Evolutionary conservation across 2,329 filamentous ascomycete species (phyloP), one percentile per base, ranked within the genome.

Genomic region (Macrophomina tecta): DNA sequence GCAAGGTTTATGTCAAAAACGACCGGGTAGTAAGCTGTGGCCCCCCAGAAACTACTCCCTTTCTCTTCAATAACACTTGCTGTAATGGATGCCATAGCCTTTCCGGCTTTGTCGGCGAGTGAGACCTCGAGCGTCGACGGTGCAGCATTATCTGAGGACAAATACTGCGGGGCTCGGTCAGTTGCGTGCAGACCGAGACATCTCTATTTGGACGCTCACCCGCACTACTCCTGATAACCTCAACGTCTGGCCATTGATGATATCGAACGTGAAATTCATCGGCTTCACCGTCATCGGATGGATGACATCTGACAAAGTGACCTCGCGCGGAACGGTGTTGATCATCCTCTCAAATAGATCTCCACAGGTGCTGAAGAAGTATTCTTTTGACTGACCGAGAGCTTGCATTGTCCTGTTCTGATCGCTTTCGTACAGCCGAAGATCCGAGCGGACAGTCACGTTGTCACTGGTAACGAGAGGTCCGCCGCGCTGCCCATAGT

Each of bases 361-460:
- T 23, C 70, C 62, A 51, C 73, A 74, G 28, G 69, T 67, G 0
- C 65, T 61, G 45, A 71, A 67, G 56, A 73, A 74, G 3, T 42
- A 36, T 14, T 64, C 46, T 5, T 23, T 3, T 8, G 30, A 36
- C 23, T 34, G 32, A 4, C 48, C 62, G 8, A 79, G 69, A 36
- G 69, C 69, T 8, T 71, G 65, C 70, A 78, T 75, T 9, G 76
- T 78, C 32, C 56, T 69, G 49, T 77, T 77, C 45, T 67, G 69
- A 66, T 78, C 76, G 3, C 72, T 69, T 5, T 66, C 69, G 60
- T 74, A 78, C 18, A 79, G 72, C 16, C 75, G 71, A 55, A 74
- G 71, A 60, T 79, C 77, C 4, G 75, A 77, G 16, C 73, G 72
- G 9, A 76, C 61, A 0, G 73, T 75, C 36, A 73, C 70, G 60